Percentiles rank a stretch among this genome's conserved stretches.
Conservation (phyloP, 306 rosid genomes). For the Trifolium repens region DNA sequence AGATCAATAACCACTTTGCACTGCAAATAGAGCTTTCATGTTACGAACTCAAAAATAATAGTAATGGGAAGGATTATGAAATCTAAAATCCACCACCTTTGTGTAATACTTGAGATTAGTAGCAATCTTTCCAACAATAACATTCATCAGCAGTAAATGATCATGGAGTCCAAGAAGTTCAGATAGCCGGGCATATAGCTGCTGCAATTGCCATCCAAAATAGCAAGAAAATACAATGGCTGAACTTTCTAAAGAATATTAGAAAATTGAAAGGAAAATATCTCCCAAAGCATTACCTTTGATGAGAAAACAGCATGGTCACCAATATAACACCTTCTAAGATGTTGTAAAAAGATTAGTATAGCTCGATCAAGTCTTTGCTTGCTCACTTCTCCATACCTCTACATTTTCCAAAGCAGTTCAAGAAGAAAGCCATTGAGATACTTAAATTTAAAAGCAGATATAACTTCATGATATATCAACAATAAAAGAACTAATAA, state of each 20-base stretch:
- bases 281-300: slow-evolving; percentile 43
- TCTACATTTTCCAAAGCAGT: slow-evolving; percentile 42
- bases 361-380: slow-evolving; percentile 62
- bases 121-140: slow-evolving; percentile 82
- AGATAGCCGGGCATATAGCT: slow-evolving; percentile 84
- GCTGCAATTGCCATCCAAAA: slow-evolving; percentile 61
- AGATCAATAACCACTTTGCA: slow-evolving; percentile 59
- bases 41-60: slow-evolving; percentile 27
- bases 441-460: slow-evolving; percentile 1
- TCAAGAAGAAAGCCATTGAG: slow-evolving; percentile 7
- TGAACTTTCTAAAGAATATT: slow-evolving; percentile 20
- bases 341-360: slow-evolving; percentile 48
- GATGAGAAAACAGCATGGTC: slow-evolving; percentile 49
- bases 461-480: slow-evolving; percentile 3
- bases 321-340: slow-evolving; percentile 54
- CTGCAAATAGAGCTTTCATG: slow-evolving; percentile 43
- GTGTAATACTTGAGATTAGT: slow-evolving; percentile 85
- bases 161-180: slow-evolving; percentile 92
- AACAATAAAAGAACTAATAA: background rate
- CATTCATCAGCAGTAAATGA: slow-evolving; percentile 75
- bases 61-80: background rate
- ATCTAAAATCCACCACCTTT: slow-evolving; percentile 58
- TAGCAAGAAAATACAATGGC: slow-evolving; percentile 43
- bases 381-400: slow-evolving; percentile 47
- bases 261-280: slow-evolving; percentile 32